Evolutionary conservation across 2,329 filamentous ascomycete genomes (phyloP).

Genomic region (Neopestalotiopsis sp.): DNA sequence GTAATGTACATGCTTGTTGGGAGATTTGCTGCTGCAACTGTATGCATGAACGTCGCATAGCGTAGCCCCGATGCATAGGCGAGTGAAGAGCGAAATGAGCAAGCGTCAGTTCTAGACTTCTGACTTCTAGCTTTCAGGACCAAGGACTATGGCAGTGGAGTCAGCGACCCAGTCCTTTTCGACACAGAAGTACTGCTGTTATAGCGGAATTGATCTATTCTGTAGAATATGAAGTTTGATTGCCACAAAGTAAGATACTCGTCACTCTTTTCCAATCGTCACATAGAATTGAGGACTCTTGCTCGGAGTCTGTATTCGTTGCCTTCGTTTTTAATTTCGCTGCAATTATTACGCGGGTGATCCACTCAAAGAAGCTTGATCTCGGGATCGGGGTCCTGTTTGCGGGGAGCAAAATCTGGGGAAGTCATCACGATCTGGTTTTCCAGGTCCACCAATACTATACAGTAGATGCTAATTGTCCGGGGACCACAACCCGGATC

Average conservation of each 20-base stretch:
- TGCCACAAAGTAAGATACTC: too few relatives aligned
- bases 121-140: neutral
- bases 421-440: neutral
- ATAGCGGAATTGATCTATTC: too few relatives aligned
- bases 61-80: neutral
- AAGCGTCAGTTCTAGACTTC: neutral
- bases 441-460: neutral
- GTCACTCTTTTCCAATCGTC: too few relatives aligned
- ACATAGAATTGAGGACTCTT: too few relatives aligned
- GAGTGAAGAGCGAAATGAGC: neutral
- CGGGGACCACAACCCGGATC: conserved; percentile 2
- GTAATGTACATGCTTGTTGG: neutral
- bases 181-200: neutral
- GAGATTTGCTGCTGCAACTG: neutral
- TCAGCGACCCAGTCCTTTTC: neutral
- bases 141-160: neutral
- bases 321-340: neutral
- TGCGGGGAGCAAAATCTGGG: neutral
- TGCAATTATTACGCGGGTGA: neutral
- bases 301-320: neutral
- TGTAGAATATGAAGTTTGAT: too few relatives aligned
- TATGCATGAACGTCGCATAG: neutral
- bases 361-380: neutral
- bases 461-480: neutral
- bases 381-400: neutral